A percentile compares a stretch with the other conserved stretches of the same genome.
Evolutionary conservation across 2,329 filamentous ascomycete genomes (phyloP).

Genomic region (Talaromyces albobiverticillius): DNA sequence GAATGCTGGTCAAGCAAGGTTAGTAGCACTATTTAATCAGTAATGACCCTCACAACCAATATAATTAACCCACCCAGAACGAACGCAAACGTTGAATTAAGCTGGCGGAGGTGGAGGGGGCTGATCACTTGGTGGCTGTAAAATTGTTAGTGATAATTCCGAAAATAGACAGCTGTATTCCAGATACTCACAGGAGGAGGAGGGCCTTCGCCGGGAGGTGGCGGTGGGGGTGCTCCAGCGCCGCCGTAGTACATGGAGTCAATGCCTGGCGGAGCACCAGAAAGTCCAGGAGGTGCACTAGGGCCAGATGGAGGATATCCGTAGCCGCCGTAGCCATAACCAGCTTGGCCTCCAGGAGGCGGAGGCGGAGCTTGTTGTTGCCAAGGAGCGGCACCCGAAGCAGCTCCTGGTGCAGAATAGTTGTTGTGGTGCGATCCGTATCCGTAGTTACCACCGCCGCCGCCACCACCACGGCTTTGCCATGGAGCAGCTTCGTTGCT

Average conservation of each 20-base stretch:
- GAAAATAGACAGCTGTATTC: constrained; percentile 1
- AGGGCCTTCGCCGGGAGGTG: constrained; percentile 41
- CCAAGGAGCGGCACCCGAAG: constrained; percentile 58
- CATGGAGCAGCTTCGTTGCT: constrained; percentile 37
- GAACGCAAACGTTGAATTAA: constrained; percentile 17
- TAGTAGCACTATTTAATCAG: constrained; percentile 10
- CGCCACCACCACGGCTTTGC: constrained; percentile 44
- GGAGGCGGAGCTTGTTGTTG: constrained; percentile 50
- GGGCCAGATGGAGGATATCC: constrained; percentile 44
- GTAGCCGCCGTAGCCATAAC: constrained; percentile 59
- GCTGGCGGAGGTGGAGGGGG: constrained; percentile 61
- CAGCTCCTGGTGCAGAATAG: constrained; percentile 44
- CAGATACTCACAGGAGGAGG: constrained; percentile 38
- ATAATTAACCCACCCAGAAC: not conserved
- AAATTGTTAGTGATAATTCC: constrained; percentile 20
- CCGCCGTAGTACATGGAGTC: constrained; percentile 37
- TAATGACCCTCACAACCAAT: constrained; percentile 1
- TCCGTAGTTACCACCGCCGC: constrained; percentile 44
- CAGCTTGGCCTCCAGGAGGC: constrained; percentile 38
- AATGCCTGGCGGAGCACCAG: constrained; percentile 43
- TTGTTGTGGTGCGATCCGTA: constrained; percentile 36
- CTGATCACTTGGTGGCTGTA: constrained; percentile 51
- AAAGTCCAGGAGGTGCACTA: constrained; percentile 52
- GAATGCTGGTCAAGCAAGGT: constrained; percentile 2
- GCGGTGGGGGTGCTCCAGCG: constrained; percentile 37